Percentiles rank a stretch among this genome's conserved stretches.
phyloP scores from a whole-genome alignment of 2,329 filamentous ascomycete species.

The Tolypocladium inflatum region DNA sequence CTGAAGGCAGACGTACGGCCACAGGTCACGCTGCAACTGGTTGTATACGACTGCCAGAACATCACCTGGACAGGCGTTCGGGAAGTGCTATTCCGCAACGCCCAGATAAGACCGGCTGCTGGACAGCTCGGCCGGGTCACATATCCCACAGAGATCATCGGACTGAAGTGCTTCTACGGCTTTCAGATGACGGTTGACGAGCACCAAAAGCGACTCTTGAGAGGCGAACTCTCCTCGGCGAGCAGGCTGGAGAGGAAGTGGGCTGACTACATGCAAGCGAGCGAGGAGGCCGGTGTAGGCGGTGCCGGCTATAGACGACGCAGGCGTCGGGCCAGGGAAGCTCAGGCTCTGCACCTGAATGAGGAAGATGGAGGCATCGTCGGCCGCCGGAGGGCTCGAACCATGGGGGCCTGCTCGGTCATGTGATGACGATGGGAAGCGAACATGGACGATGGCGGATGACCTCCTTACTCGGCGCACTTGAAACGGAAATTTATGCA shows the following conservation, averaged over 20 bases:
- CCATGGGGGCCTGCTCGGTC: conserved; percentile 49
- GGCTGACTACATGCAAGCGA: conserved; percentile 89
- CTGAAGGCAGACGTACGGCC: conserved; percentile 32
- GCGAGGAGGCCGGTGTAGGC: conserved; percentile 67
- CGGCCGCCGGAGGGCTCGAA: conserved; percentile 53
- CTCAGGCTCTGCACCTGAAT: conserved; percentile 68
- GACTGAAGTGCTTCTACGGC: conserved; percentile 87
- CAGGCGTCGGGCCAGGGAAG: conserved; percentile 70
- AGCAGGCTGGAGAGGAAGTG: conserved; percentile 79
- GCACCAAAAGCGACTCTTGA: conserved; percentile 76
- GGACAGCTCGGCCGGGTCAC: conserved; percentile 30
- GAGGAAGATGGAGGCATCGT: conserved; percentile 62
- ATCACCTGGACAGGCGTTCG: conserved; percentile 88
- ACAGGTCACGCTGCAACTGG: conserved; percentile 58
- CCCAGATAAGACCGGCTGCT: conserved; percentile 52
- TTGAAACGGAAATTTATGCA: neutral
- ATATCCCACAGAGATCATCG: conserved; percentile 71
- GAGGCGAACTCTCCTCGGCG: conserved; percentile 66
- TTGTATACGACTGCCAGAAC: conserved; percentile 85
- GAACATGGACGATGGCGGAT: neutral
- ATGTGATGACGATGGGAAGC: conserved; percentile 41
- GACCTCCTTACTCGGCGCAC: neutral
- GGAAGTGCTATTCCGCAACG: conserved; percentile 78
- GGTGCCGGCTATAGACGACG: conserved; percentile 60
- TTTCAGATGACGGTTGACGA: conserved; percentile 94